Evolutionary conservation across 2,329 filamentous ascomycete species (phyloP), one percentile per base, ranked within the genome.

Genomic region (Diaporthe batatas): DNA sequence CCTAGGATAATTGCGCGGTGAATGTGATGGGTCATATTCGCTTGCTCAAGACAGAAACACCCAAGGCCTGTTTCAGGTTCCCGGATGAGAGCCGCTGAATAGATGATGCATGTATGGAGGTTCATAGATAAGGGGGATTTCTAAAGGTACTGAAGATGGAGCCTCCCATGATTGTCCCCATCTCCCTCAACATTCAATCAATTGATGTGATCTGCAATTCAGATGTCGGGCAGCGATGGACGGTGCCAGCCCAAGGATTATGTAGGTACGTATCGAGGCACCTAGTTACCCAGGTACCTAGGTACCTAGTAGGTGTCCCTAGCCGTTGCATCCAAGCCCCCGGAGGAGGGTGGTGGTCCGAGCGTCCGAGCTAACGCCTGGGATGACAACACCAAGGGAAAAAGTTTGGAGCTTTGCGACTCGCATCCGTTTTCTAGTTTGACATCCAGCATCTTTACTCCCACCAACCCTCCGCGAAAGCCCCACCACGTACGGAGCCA

Each of bases 331-430:
- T 29, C 6, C 4, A 3, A 36, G 1, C 34, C 11, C 36, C 2
- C 14, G 14, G 39, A 16, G 34, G 34, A 11, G 16, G 14, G 39
- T 42, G 39, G 2, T 67, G 62, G 62, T 67, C 62, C 62, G 36
- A 39, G 62, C 47, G 44, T n/a, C 47, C n/a, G 18, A 34, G 32
- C 62, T 53, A 67, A 32, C 32, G 62, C 62, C 12, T 5, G 8
- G 44, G n/a, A 21, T n/a, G 62, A 39, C 47, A 32, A 64, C 39
- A 47, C 25, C 2, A 1, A 18, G 59, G 42, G 12, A 53, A 67
- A 67, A 67, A 29, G 34, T 67, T 53, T 67, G 47, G 62, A 39
- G 47, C 62, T 39, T 53, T 53, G 62, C 62, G 47, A 29, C 47
- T 65, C 59, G 59, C 59, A 36, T 36, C 2, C 29, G 16, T 36